phyloP scores from a whole-genome alignment of 1,139 yeast species.

The Pichia sorboxylosa region DNA sequence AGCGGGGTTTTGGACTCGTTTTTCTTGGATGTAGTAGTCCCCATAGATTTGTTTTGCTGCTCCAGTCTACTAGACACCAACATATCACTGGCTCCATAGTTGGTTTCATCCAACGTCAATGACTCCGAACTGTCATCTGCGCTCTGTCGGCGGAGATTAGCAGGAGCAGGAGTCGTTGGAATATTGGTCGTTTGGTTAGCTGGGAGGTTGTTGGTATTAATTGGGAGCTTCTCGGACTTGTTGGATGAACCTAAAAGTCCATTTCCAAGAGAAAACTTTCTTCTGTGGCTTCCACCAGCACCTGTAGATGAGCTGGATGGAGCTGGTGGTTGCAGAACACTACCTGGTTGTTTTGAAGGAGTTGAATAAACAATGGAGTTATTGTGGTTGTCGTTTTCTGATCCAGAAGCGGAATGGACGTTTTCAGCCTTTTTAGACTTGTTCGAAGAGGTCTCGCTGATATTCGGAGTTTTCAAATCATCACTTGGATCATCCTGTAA shows the following conservation, averaged over 20 bases:
- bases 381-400: conserved; percentile 1
- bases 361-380: conserved; percentile 4
- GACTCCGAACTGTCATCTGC: conserved; percentile 41
- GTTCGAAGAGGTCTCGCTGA: conserved; percentile 8
- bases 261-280: conserved; percentile 56
- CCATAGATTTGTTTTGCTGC: conserved; percentile 25
- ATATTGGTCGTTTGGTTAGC: conserved; percentile 19
- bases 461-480: conserved; percentile 9
- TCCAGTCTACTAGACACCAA: conserved; percentile 48
- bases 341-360: neutral
- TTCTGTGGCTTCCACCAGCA: conserved; percentile 40
- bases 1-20: conserved; percentile 38
- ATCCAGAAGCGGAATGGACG: conserved; percentile 2
- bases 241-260: conserved; percentile 28
- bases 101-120: conserved; percentile 34
- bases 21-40: conserved; percentile 3
- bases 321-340: conserved; percentile 11
- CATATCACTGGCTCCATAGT: conserved; percentile 53
- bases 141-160: conserved; percentile 21
- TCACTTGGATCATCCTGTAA: conserved; percentile 6
- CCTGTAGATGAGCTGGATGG: too few species aligned
- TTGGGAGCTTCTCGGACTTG: conserved; percentile 36
- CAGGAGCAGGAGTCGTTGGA: conserved; percentile 34
- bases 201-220: conserved; percentile 23
- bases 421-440: neutral